Base-by-base conservation (phyloP, 805 yeast species). In the Yarrowia sp. region DNA sequence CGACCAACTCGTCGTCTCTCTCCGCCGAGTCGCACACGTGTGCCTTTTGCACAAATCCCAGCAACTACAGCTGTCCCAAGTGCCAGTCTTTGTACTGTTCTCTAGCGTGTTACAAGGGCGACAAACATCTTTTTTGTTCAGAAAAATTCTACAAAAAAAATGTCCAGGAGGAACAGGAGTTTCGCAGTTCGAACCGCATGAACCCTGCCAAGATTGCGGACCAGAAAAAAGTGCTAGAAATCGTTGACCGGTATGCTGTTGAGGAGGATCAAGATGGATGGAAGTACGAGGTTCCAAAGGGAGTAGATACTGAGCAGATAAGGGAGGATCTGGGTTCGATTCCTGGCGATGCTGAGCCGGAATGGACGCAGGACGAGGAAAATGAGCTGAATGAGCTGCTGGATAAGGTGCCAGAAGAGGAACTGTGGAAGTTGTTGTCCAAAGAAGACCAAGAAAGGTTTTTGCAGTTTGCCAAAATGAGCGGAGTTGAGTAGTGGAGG, bases 1-100 rank as follows among this genome's bases (percentile, higher is more conserved):
- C 52, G 1, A 16, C 43, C n/a, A 32, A 45, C 35, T 11, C 52
- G 1, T 59, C 65, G 8, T 1, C 35, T 5, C 52, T 59, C 3
- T 42, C 65, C 3, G 41, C 42, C 5, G 42, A 32, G 22, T 35
- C 65, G 16, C 65, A 59, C 42, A 32, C 41, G 35, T 59, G 65
- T 16, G 65, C 65, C 9, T 59, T 59, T 11, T 59, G 65, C 35
- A 12, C 65, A 0, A 55, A 63, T 2, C 43, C 38, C 16, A 72
- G 72, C 45, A 52, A 64, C n/a, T 72, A 72, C 63, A 52, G 56
- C 5, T 72, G 74, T 48, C 74, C 74, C 7, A 70, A 68, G 38
- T 72, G 74, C 49, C 12, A 35, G 3, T 45, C 48, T n/a, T 49
- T 55, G 32, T 72, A 72, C 67, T 72, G 74, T 52, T 67, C 72